A percentile compares a stretch with the other conserved stretches of the same genome.
These are phyloP conservation scores for Bidens hawaiensis DNA, from an alignment of 140 eudicot genomes.

Conservation along the genomic window DNA sequence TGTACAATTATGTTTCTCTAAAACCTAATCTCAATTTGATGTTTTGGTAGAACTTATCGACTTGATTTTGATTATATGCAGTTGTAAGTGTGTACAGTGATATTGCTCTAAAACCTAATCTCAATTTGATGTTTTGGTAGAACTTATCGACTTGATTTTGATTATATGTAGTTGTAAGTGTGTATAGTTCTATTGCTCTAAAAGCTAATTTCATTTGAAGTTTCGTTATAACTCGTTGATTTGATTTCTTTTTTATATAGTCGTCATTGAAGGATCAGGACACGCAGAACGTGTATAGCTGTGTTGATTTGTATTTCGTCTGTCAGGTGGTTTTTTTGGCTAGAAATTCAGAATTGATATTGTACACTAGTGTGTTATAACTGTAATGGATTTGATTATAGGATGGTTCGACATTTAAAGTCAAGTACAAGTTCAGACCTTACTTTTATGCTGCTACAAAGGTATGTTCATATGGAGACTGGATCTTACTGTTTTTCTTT, in stretches of 20 bases:
- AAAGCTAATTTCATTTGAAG: too few relatives aligned
- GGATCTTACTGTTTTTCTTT: background rate
- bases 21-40: too few relatives aligned
- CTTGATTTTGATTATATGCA: too few relatives aligned
- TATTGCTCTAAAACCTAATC: too few relatives aligned
- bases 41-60: too few relatives aligned
- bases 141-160: too few relatives aligned
- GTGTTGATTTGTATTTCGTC: conserved; percentile 88
- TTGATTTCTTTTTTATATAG: conserved; percentile 36
- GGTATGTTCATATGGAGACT: conserved; percentile 32
- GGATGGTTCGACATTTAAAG: conserved; percentile 94
- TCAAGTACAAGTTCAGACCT: conserved; percentile 87
- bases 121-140: too few relatives aligned
- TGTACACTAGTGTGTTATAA: background rate
- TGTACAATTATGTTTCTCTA: too few relatives aligned
- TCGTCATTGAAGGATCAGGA: conserved; percentile 93
- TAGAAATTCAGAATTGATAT: background rate
- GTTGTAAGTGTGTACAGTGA: too few relatives aligned
- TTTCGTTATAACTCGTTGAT: too few relatives aligned
- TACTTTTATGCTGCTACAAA: conserved; percentile 91
- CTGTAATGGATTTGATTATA: conserved; percentile 26
- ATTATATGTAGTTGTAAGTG: too few relatives aligned
- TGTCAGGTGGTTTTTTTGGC: conserved; percentile 67
- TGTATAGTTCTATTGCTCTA: too few relatives aligned
- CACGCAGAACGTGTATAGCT: conserved; percentile 72